These are phyloP conservation scores for Pythium aquatile DNA, from an alignment of 352 stramenopile species.

Conservation along the genomic window DNA sequence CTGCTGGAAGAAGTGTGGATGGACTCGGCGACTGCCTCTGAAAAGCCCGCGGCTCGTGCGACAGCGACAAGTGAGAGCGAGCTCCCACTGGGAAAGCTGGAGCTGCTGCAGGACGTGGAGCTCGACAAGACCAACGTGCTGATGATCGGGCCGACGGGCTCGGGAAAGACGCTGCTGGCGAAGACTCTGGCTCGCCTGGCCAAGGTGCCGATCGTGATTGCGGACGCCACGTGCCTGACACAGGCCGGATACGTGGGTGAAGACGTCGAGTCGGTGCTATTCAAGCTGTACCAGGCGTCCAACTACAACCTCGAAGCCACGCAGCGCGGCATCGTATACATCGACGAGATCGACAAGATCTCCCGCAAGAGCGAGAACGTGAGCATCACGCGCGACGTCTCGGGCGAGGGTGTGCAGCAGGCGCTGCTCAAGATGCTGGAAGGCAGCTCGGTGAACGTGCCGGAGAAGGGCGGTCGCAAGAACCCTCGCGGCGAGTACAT, in stretches of 20 bases:
- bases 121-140: constrained; percentile 99
- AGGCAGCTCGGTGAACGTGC: constrained; percentile 96
- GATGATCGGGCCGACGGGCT: constrained; percentile 94
- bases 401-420: constrained; percentile 98
- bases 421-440: constrained; percentile 99
- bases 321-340: constrained; percentile 97
- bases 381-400: constrained; percentile 97
- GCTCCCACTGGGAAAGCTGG: constrained; percentile 48
- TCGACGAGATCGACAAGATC: constrained; percentile 99
- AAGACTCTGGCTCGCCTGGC: constrained; percentile 96
- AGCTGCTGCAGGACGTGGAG: constrained; percentile 87
- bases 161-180: constrained; percentile 96
- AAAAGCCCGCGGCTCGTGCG: constrained; percentile 3
- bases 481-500: constrained; percentile 96
- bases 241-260: constrained; percentile 98
- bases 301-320: constrained; percentile 95
- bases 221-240: constrained; percentile 97
- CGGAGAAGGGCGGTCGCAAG: constrained; percentile 96
- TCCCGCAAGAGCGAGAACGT: constrained; percentile 86
- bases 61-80: constrained; percentile 19
- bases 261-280: constrained; percentile 98
- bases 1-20: constrained; percentile 67
- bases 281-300: constrained; percentile 97
- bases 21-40: constrained; percentile 11
- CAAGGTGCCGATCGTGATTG: constrained; percentile 97